Percentiles rank a stretch among this genome's conserved stretches.
phyloP scores from a whole-genome alignment of 2,329 filamentous ascomycete species.

The Myriosclerotinia curreyana region DNA sequence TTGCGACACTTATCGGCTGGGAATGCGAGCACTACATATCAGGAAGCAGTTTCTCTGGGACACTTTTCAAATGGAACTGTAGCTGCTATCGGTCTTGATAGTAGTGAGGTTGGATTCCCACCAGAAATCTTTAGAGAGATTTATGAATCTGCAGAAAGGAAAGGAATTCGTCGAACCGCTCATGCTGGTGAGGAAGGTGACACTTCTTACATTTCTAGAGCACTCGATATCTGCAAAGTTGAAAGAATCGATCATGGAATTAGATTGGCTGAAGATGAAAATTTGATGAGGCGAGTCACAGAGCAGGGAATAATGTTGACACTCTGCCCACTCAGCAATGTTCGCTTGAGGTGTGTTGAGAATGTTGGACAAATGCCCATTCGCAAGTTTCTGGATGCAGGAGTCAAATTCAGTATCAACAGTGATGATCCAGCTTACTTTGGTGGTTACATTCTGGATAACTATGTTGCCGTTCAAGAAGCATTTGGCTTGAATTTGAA shows the following conservation, averaged over 20 bases:
- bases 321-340: conserved; percentile 71
- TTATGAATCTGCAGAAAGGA: conserved; percentile 52
- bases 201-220: conserved; percentile 59
- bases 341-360: conserved; percentile 50
- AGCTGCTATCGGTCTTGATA: conserved; percentile 64
- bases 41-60: conserved; percentile 43
- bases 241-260: conserved; percentile 75
- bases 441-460: conserved; percentile 70
- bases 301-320: conserved; percentile 59
- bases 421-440: conserved; percentile 56
- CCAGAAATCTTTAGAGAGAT: conserved; percentile 60
- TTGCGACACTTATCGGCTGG: conserved; percentile 64
- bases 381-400: conserved; percentile 44
- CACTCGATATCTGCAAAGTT: conserved; percentile 59
- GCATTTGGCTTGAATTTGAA: conserved; percentile 58
- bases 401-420: conserved; percentile 48
- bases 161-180: conserved; percentile 61
- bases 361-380: conserved; percentile 47
- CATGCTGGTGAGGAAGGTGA: conserved; percentile 77
- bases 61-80: conserved; percentile 53
- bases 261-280: conserved; percentile 57
- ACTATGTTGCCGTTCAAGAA: conserved; percentile 73
- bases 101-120: conserved; percentile 56
- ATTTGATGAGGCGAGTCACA: conserved; percentile 57
- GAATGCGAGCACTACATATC: conserved; percentile 51